Evolutionary conservation across 805 yeast species (phyloP), one percentile per base, ranked within the genome.

Genomic region (Wickerhamomyces sydowiorum): DNA sequence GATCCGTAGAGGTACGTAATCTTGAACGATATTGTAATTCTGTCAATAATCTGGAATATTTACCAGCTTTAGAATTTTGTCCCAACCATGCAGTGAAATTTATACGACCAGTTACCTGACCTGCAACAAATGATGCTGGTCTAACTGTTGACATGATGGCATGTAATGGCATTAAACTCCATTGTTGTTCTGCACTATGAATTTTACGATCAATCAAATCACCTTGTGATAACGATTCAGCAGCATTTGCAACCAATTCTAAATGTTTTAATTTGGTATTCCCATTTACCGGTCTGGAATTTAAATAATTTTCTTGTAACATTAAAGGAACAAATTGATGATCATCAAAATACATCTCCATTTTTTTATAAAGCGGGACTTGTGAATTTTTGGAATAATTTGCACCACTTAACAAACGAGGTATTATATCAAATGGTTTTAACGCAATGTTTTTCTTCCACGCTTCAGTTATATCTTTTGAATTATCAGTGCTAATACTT

Each of bases 361-460:
- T 81, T 58, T 88, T 86, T 48, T 88, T 96, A 61, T 82, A 84
- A 48, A 91, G 60, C 2, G 80, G 70, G 43, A 75, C 72, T n/a
- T 66, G 62, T 3, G 76, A 65, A 50, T 64, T 66, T 17, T 69
- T 74, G 42, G 79, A 68, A 61, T 80, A 85, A 14, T 77, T 70
- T 19, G 75, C 73, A 0, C 82, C 83, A 48, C 73, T 70, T 37
- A 91, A 69, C 33, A 87, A 65, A 51, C 76, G 77, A 21, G 80
- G 83, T 1, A 85, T 75, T 46, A 93, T 86, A 56, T 91, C 99
- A 66, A 91, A 93, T 5, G 97, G 96, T 59, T 90, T 88, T 52
- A 93, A 69, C 15, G 88, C 78, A n/a, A 86, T 77, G 57, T 89
- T 90, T 62, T 93, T 93, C 57, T 87, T 83, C 96, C 96, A 91